A percentile compares a stretch with the other conserved stretches of the same genome.
phyloP scores from a whole-genome alignment of 495 filamentous ascomycete species.

The Penicillium canariense region DNA sequence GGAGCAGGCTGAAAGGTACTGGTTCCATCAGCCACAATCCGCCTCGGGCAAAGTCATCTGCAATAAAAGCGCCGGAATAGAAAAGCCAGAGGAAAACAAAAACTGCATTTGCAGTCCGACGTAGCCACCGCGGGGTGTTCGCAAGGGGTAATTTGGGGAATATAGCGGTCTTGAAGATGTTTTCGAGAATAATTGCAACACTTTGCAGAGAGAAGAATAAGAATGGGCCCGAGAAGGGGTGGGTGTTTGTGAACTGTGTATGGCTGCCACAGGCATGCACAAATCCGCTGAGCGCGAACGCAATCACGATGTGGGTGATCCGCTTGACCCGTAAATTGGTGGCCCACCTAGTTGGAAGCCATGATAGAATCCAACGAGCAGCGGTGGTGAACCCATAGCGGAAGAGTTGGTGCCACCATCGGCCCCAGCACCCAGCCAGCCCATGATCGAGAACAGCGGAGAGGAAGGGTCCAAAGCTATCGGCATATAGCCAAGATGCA shows the following conservation, averaged over 20 bases:
- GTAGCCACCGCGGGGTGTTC: constrained; percentile 32
- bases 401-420: constrained; percentile 90
- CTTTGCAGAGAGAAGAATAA: constrained; percentile 59
- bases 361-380: constrained; percentile 45
- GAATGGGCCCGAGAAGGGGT: constrained; percentile 40
- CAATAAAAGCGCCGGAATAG: constrained; percentile 49
- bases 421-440: constrained; percentile 73
- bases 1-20: constrained; percentile 59
- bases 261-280: constrained; percentile 60
- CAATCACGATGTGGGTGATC: constrained; percentile 38
- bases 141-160: constrained; percentile 26
- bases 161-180: constrained; percentile 24
- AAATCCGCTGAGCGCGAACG: constrained; percentile 58
- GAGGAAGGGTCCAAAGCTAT: constrained; percentile 57
- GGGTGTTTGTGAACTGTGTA: constrained; percentile 46
- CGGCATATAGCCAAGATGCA: constrained; percentile 65
- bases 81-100: constrained; percentile 58
- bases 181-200: constrained; percentile 54
- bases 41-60: constrained; percentile 60
- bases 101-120: constrained; percentile 49
- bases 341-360: constrained; percentile 27
- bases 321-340: constrained; percentile 18
- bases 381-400: constrained; percentile 66
- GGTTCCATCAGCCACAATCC: constrained; percentile 69
- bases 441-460: constrained; percentile 59